Evolutionary conservation across 1,139 yeast species (phyloP), one percentile per base, ranked within the genome.

Genomic region (Yamadazyma blattariae): DNA sequence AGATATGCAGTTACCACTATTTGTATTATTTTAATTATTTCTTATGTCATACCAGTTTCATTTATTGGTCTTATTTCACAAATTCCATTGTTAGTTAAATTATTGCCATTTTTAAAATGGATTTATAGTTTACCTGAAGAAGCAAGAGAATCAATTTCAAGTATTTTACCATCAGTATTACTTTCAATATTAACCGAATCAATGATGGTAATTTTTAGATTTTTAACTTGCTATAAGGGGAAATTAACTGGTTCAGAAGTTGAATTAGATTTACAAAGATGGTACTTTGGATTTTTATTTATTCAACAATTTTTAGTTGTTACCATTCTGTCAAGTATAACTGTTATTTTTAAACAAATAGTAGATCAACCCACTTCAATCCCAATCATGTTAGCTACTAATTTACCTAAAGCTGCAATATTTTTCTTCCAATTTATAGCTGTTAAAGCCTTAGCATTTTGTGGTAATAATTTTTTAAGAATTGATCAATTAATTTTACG

Each of bases 251-350:
- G 80, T 0, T 67, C 79, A 4, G 76, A 73, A 39, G 52, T 77
- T 11, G 86, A 83, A 50, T 28, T 71, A 3, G 80, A 77, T 42
- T 60, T 79, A n/a, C 89, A 82, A 43, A 60, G 64, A 33, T 82
- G 90, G 89, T 78, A 62, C 67, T 82, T 68, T 64, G 70, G 45
- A 38, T 89, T 89, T 52, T 62, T 83, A 34, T 87, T 86, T 51
- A 77, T 87, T 30, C 96, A 89, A 48, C 78, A 87, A 27, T 89
- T 89, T 47, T 57, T 89, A 29, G 94, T 89, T 27, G 89, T 89
- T 3, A 84, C 96, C 0, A 75, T 89, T 27, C 86, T 94, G 51
- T 82, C 95, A 0, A 89, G 96, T 24, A 63, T 86, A 8, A 77
- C 87, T 0, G 79, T 80, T 4, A 74, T 88, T 0, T 59, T 83